Evolutionary conservation across 1,284 basidiomycete genomes (phyloP), one percentile per base, ranked within the genome.

Genomic region (Sanghuangporus weigelae): DNA sequence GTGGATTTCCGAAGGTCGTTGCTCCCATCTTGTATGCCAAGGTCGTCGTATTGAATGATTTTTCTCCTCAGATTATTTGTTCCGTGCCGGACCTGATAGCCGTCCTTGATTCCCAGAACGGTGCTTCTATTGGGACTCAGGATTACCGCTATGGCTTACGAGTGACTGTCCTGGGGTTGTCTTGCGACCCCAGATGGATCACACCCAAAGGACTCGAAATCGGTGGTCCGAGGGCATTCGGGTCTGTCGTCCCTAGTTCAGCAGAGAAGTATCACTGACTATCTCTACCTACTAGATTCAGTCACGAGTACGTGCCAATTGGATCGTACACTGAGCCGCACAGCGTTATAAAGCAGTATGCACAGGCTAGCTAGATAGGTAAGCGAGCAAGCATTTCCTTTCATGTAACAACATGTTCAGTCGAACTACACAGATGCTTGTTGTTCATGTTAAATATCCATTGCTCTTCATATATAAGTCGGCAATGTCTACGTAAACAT

Each of bases 1-100:
- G 70, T 68, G 69, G 73, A 58, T 39, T 73, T 63, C 67, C 71
- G 61, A 73, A 73, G 70, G 72, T 70, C 26, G 23, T 26, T 14
- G 23, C 26, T 21, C n/a, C 7, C 39, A 44, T 42, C 6, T 26
- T 31, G 14, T 38, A 11, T 11, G n/a, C 7, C 35, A 23, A 44
- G 36, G 23, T 51, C 40, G 7, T 26, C 39, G 7, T 31, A 51
- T n/a, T 46, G 44, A 48, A 16, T 16, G 23, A 26, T 19, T n/a
- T 39, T 64, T 38, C 56, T 60, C 36, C 49, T 7, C 53, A 76
- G 73, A 72, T 77, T 36, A 63, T 79, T n/a, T 76, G 75, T n/a
- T 78, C 77, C 14, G 84, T 86, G 7, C 84, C 84, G 4, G 84
- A 86, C 71, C 75, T 86, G 31, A 84, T 85, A 62, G 78, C 80